Conservation (phyloP, 108 stramenopile species). For the Skeletonema tropicum region DNA sequence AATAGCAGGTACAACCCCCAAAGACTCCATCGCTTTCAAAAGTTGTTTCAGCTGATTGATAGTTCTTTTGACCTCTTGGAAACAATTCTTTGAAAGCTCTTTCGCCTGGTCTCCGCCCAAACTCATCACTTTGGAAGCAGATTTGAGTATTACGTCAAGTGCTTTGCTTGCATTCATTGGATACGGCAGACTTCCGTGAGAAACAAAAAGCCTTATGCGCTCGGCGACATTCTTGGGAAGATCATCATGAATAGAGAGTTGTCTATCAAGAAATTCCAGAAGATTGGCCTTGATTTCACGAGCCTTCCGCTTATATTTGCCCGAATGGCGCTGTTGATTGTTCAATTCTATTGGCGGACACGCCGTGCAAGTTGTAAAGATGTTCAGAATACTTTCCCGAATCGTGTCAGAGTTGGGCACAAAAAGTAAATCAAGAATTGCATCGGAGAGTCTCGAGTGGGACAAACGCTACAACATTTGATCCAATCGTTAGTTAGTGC, state of each 20-base stretch:
- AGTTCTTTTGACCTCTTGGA: conserved; percentile 57
- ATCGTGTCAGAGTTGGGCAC: conserved; percentile 59
- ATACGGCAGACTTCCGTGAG: conserved; percentile 57
- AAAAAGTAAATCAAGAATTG: conserved; percentile 78
- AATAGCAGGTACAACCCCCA: conserved; percentile 48
- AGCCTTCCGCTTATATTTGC: conserved; percentile 37
- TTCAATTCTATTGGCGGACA: conserved; percentile 48
- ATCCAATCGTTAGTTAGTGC: too few relatives aligned
- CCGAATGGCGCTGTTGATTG: conserved; percentile 25
- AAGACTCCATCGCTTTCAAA: conserved; percentile 47
- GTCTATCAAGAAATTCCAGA: conserved; percentile 41
- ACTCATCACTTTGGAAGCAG: conserved; percentile 28
- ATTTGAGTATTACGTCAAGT: conserved; percentile 48
- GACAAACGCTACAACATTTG: conserved; percentile 35
- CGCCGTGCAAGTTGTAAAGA: conserved; percentile 65
- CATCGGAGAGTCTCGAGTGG: conserved; percentile 47
- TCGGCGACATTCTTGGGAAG: conserved; percentile 51
- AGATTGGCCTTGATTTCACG: conserved; percentile 38
- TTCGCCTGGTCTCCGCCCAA: conserved; percentile 20
- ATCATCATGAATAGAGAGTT: conserved; percentile 41
- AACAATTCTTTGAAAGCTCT: conserved; percentile 38
- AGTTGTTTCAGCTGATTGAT: conserved; percentile 55
- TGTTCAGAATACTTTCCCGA: conserved; percentile 49
- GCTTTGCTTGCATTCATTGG: conserved; percentile 60
- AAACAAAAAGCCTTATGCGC: conserved; percentile 56